Base-by-base conservation (phyloP, 2,329 filamentous ascomycete genomes). In the Davidsoniella neocaledoniae region DNA sequence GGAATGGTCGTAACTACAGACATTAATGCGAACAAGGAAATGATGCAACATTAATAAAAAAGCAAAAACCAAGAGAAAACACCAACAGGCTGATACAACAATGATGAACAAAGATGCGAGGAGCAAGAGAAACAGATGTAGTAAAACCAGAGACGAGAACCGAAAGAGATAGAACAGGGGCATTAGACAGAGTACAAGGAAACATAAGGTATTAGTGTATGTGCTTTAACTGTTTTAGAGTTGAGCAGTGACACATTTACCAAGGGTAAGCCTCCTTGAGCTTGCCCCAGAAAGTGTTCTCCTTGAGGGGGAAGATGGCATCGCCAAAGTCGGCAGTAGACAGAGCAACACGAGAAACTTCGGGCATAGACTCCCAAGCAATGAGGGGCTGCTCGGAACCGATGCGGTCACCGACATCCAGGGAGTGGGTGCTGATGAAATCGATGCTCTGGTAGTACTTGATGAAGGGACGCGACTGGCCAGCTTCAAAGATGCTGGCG, bases 301-400 rank as follows among this genome's bases (percentile, higher is more conserved):
- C 57, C 12, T 61, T 67, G 53, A 70, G 66, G 1, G 68, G 65
- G 38, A 68, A 63, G 51, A 59, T 67, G 5, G 66, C 68, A 25
- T 33, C 46, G 2, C 67, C 67, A 56, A 68, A 70, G 53, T 68
- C 60, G 4, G 64, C 59, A 25, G 60, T 59, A 36, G 56, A 53
- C 3, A 71, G 57, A 0, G 64, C 67, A 12, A 55, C 59, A 43
- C 60, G 58, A 7, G 64, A 61, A 8, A 56, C 61, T 2, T 57
- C 47, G 2, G 64, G 56, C 52, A 70, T 57, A n/a, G 54, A 58
- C 54, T 71, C 68, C 68, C 68, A 71, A 5, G 66, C 64, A 45
- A 68, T 59, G 36, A 71, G 54, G 1, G 63, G 63, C 54, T 67
- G 64, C n/a, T 57, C 57, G 2, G 62, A 61, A 12, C 66, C 68